Percentiles rank a stretch among this genome's conserved stretches.
Conservation (phyloP, 2,329 filamentous ascomycete species). For the Colletotrichum liaoningense region DNA sequence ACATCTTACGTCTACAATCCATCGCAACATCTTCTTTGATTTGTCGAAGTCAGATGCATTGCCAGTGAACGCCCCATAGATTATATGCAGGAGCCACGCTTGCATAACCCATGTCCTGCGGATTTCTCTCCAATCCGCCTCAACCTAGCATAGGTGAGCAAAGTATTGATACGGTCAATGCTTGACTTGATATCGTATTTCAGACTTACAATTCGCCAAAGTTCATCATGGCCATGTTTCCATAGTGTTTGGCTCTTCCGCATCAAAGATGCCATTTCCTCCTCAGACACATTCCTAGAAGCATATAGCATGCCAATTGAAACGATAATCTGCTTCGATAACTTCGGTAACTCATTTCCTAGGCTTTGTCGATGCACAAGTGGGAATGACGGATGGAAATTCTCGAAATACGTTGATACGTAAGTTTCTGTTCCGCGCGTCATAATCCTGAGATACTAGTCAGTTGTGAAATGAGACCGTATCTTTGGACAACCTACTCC, state of each 20-base stretch:
- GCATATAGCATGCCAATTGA: constrained; percentile 39
- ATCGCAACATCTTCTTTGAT: constrained; percentile 42
- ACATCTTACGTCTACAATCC: constrained; percentile 42
- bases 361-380: constrained; percentile 38
- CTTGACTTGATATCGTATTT: too few relatives aligned
- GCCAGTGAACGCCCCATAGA: constrained; percentile 44
- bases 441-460: background rate
- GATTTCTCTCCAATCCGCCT: constrained; percentile 39
- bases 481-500: background rate
- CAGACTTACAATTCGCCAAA: constrained; percentile 27
- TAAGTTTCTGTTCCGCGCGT: constrained; percentile 9
- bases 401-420: constrained; percentile 39
- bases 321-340: constrained; percentile 33
- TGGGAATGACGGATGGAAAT: constrained; percentile 40
- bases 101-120: constrained; percentile 43
- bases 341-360: constrained; percentile 10
- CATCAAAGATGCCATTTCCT: constrained; percentile 16
- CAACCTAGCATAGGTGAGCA: constrained; percentile 36
- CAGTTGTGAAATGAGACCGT: background rate
- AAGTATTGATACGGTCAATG: background rate
- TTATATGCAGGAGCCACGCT: constrained; percentile 44
- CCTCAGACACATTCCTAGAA: constrained; percentile 23
- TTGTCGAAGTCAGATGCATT: constrained; percentile 40
- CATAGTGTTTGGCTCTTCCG: constrained; percentile 36
- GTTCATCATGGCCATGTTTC: constrained; percentile 34